These are phyloP conservation scores for Niebla homalea DNA, from an alignment of 495 filamentous ascomycete species.

Conservation along the genomic window DNA sequence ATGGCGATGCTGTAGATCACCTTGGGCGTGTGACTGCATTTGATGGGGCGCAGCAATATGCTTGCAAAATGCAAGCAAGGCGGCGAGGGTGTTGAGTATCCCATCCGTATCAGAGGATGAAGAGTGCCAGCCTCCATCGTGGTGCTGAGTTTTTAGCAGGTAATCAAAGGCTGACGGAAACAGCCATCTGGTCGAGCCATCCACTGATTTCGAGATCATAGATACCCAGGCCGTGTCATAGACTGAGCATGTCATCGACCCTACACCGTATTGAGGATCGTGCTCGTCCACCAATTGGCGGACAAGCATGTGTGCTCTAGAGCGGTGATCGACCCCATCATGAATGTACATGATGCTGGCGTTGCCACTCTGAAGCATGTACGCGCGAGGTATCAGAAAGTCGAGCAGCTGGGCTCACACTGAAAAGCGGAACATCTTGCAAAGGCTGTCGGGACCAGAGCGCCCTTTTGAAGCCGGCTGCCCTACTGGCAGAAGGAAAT, in stretches of 20 bases:
- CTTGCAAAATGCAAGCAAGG: conserved; percentile 20
- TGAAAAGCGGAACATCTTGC: neutral
- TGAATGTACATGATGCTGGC: conserved; percentile 5
- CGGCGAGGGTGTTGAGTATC: conserved; percentile 25
- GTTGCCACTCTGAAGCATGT: neutral
- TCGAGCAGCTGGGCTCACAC: neutral
- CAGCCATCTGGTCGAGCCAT: conserved; percentile 15
- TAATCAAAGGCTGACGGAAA: conserved; percentile 26
- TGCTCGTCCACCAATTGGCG: conserved; percentile 8
- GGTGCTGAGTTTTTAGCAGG: conserved; percentile 17
- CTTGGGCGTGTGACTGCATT: neutral
- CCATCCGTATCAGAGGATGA: conserved; percentile 20
- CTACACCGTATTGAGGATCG: conserved; percentile 17
- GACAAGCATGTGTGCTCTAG: conserved; percentile 5
- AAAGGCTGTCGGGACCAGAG: neutral
- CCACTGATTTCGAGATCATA: conserved; percentile 22
- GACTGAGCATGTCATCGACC: conserved; percentile 21
- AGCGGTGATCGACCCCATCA: conserved; percentile 1
- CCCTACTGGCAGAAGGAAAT: too few species aligned
- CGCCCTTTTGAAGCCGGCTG: neutral
- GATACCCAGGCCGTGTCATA: conserved; percentile 38
- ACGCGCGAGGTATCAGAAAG: neutral
- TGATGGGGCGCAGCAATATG: conserved; percentile 7
- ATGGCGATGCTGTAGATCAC: conserved; percentile 6
- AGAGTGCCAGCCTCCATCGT: conserved; percentile 20